A percentile compares a stretch with the other conserved stretches of the same genome.
phyloP scores from a whole-genome alignment of 2,329 filamentous ascomycete species.

The Penicillium olsonii region DNA sequence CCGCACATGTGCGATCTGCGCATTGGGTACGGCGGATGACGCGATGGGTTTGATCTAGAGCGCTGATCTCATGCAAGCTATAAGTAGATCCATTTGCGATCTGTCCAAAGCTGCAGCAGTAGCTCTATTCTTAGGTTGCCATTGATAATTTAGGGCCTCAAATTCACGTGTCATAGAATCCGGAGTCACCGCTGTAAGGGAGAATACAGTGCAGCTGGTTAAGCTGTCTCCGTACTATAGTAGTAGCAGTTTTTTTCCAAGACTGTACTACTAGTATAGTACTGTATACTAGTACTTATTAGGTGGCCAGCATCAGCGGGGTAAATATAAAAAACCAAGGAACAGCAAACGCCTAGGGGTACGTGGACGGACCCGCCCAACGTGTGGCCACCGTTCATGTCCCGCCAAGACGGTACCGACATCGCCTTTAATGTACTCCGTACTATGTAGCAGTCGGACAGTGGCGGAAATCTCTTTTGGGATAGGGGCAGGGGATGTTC shows the following conservation, averaged over 20 bases:
- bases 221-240: no score
- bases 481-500: background rate
- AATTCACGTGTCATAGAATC: background rate
- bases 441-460: background rate
- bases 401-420: background rate
- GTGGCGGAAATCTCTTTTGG: background rate
- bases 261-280: no score
- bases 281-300: no score
- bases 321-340: background rate
- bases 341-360: background rate
- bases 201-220: no score
- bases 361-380: background rate
- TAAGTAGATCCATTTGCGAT: conserved; percentile 4
- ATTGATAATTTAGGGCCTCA: background rate
- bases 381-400: background rate
- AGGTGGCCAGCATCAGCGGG: background rate
- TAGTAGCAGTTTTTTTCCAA: no score
- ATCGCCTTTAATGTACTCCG: no score
- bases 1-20: conserved; percentile 5
- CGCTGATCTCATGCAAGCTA: conserved; percentile 4
- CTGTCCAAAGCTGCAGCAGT: background rate
- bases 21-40: background rate
- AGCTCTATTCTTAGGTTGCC: background rate
- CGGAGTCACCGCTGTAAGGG: no score
- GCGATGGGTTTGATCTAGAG: conserved; percentile 3